phyloP scores from a whole-genome alignment of 192 early-diverging fungal genomes.

The Umbelopsis ramanniana region DNA sequence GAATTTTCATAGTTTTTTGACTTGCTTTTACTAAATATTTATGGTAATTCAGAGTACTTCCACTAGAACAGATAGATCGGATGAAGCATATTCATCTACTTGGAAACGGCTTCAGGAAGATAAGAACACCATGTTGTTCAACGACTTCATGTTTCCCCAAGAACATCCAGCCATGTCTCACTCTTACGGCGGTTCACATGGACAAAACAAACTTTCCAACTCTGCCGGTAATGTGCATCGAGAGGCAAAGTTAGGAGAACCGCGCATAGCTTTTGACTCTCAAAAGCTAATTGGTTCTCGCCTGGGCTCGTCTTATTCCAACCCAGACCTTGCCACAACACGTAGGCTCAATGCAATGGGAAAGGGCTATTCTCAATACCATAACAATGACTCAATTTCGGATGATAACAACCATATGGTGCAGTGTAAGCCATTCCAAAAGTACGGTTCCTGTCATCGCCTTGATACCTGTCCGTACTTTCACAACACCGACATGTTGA shows the following conservation, averaged over 20 bases:
- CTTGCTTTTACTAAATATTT: not conserved
- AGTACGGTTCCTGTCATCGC: not conserved
- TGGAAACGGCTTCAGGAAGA: conserved; percentile 15
- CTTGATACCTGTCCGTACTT: not conserved
- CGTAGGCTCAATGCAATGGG: conserved; percentile 6
- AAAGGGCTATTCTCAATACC: not conserved
- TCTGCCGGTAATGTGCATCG: not conserved
- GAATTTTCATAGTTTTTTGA: not conserved
- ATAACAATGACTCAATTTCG: not conserved
- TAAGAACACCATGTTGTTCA: not conserved
- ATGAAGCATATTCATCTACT: not conserved
- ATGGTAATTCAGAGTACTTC: not conserved
- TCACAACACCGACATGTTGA: not conserved
- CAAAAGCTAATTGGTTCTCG: conserved; percentile 13
- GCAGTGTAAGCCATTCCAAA: not conserved
- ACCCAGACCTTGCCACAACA: conserved; percentile 7
- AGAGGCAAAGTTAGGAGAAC: not conserved
- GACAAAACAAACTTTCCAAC: not conserved
- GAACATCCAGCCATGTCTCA: not conserved
- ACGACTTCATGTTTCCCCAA: conserved; percentile 19
- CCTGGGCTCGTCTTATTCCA: conserved; percentile 9
- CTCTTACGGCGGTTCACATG: not conserved
- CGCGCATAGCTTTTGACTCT: conserved; percentile 8
- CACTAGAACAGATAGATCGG: conserved; percentile 18
- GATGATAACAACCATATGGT: not conserved